Evolutionary conservation across 1,284 basidiomycete species (phyloP), one percentile per base, ranked within the genome.

Genomic region (Cystobasidiaceae sp.): DNA sequence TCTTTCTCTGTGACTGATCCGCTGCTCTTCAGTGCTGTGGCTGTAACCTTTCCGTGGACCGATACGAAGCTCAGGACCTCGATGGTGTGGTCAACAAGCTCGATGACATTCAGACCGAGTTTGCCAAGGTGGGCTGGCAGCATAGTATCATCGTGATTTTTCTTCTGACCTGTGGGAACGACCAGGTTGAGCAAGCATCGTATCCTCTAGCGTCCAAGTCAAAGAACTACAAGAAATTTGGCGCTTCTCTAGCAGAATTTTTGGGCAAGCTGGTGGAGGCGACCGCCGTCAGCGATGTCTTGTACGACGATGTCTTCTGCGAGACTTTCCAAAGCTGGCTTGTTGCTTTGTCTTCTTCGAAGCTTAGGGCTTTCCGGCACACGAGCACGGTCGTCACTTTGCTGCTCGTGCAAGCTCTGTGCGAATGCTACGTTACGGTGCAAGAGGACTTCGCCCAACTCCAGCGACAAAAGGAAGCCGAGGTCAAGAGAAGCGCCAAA

Each of bases 311-410:
- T 44, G 82, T 87, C 66, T 81, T 97, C 50, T 84, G 94, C 75
- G 82, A 85, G 19, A 88, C 90, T 0, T 79, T 97, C 21, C 85
- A 90, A 73, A 84, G 89, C 34, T 98, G 94, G 93, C 85, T 97
- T 33, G 84, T 89, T 48, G 86, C 90, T 57, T 92, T 97, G 87
- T 90, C 92, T 0, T 91, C 90, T 0, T 97, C 93, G 1, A 88
- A 92, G 54, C 86, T 97, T 43, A 88, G 96, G 52, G 90, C 90
- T 65, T 94, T 98, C 77, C 84, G 96, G 21, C 96, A 98, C 77
- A 98, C 96, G 0, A 88, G 93, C 0, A 97, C 93, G 0, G 87
- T 94, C 25, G 81, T 97, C 33, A 88, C 89, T 0, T 82, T 98
- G 48, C 88, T 92, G 74, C 83, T 93, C 34, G 87, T 93, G 75